A percentile compares a stretch with the other conserved stretches of the same genome.
Conservation (phyloP, 441 rosid genomes). For the Flueggea neowawraea region DNA sequence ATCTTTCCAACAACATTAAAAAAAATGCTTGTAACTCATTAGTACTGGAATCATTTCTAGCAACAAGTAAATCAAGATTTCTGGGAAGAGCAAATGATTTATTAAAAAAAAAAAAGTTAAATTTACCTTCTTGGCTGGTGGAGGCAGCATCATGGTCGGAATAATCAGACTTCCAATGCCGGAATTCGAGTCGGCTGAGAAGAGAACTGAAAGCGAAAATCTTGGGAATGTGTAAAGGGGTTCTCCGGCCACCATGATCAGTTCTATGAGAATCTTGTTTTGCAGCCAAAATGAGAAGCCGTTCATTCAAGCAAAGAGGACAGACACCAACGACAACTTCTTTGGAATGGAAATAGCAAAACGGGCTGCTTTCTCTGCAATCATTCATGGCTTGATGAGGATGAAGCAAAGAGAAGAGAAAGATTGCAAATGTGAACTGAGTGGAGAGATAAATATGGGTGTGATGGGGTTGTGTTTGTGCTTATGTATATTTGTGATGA, state of each 20-base stretch:
- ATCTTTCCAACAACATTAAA: too few relatives aligned
- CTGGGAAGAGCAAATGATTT: not conserved
- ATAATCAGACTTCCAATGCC: conserved; percentile 43
- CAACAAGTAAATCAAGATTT: not conserved
- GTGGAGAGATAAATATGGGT: too few relatives aligned
- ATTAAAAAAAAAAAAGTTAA: not conserved
- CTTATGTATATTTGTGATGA: too few relatives aligned
- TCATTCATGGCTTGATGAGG: conserved; percentile 41
- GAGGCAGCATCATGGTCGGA: conserved; percentile 38
- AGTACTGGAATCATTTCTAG: too few relatives aligned
- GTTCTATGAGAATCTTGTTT: conserved; percentile 28
- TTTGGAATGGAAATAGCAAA: conserved; percentile 82
- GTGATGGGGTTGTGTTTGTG: too few relatives aligned
- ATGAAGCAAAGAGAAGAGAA: too few relatives aligned
- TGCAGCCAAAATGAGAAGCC: conserved; percentile 75
- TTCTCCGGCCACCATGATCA: conserved; percentile 19
- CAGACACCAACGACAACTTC: conserved; percentile 68
- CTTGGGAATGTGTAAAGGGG: conserved; percentile 49
- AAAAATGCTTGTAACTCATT: too few relatives aligned
- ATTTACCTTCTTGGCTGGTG: conserved; percentile 72
- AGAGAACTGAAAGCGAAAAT: conserved; percentile 71
- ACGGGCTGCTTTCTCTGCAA: conserved; percentile 44
- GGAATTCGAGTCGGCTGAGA: conserved; percentile 67
- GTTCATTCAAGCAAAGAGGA: conserved; percentile 70
- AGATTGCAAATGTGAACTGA: too few relatives aligned